A percentile compares a stretch with the other conserved stretches of the same genome.
Conservation (phyloP, 164 flowering plant genomes). For the Malania oleifera region DNA sequence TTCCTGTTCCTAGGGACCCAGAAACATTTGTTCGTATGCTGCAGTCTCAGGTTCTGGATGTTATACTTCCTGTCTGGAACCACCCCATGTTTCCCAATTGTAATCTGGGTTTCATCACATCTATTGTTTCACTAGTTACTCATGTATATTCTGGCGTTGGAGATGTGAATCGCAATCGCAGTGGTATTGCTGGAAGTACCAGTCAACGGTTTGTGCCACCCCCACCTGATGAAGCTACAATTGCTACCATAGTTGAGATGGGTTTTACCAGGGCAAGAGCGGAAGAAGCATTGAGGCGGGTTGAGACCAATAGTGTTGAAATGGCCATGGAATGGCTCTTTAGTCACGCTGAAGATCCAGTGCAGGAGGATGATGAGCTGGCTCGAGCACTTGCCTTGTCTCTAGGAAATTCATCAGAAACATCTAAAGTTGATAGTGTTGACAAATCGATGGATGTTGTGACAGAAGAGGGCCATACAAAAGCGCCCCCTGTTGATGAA, state of each 20-base stretch:
- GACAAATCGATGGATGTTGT: constrained; percentile 49
- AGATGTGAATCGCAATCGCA: constrained; percentile 56
- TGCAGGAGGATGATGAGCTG: constrained; percentile 92
- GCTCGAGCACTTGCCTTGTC: constrained; percentile 95
- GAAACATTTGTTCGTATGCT: constrained; percentile 78
- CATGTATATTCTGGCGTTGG: constrained; percentile 81
- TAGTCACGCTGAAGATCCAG: constrained; percentile 87
- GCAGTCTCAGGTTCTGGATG: constrained; percentile 87
- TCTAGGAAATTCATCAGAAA: constrained; percentile 69
- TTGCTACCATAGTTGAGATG: constrained; percentile 89
- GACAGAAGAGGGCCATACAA: constrained; percentile 47
- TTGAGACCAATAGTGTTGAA: constrained; percentile 85
- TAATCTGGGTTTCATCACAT: constrained; percentile 48
- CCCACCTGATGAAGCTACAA: constrained; percentile 85
- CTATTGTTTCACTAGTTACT: constrained; percentile 66
- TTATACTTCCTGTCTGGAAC: constrained; percentile 86
- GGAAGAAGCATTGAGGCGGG: constrained; percentile 83
- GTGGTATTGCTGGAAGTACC: constrained; percentile 44
- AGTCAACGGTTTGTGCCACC: constrained; percentile 53
- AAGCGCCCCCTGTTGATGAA: constrained; percentile 78
- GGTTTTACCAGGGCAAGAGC: constrained; percentile 91
- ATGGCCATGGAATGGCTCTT: constrained; percentile 98
- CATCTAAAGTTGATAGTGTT: constrained; percentile 53
- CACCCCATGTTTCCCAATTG: constrained; percentile 76
- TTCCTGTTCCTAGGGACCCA: constrained; percentile 87